Evolutionary conservation across 805 yeast genomes (phyloP), one percentile per base, ranked within the genome.

Genomic region (Yarrowia sp.): DNA sequence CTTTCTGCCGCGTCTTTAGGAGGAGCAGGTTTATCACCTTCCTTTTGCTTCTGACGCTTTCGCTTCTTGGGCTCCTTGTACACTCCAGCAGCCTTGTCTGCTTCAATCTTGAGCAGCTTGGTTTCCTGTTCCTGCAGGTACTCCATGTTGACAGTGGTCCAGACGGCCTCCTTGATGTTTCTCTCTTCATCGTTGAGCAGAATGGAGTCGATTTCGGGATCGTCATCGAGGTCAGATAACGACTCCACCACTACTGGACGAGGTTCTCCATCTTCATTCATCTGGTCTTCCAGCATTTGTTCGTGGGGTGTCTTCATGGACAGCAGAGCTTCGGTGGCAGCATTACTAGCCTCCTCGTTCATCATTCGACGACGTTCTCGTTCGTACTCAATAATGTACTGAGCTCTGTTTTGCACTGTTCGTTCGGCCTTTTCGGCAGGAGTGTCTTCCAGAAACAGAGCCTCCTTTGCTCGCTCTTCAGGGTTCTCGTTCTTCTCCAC

Each of bases 141-240:
- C 33, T 92, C 98, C 66, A 89, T 89, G 75, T 96, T 92, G 43
- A 90, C 80, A 1, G 95, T 92, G 64, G 89, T 86, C 98, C 99
- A 95, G 3, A 92, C 84, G 66, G 88, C 81, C 69, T 91, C 92
- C 74, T 93, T 95, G 68, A 87, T 73, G 65, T 78, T 81, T 10
- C 86, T 81, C 67, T 92, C 97, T 60, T 87, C 91, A 64, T 82
- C 86, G 1, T 83, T 81, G 55, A 95, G 78, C 47, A 90, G 72
- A 38, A 86, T 80, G 0, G 78, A 76, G 4, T 84, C 85, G 11
- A 90, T 79, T 69, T 91, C 97, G n/a, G 63, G 50, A 13, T 86
- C 93, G 72, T 92, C 98, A 69, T 90, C 96, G 5, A 88, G 88
- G 70, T 91, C 96, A 8, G 86, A 85, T 15, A 55, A 31, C 42